Base-by-base conservation (phyloP, 148 eudicot species). In the Hydrangea macrophylla region DNA sequence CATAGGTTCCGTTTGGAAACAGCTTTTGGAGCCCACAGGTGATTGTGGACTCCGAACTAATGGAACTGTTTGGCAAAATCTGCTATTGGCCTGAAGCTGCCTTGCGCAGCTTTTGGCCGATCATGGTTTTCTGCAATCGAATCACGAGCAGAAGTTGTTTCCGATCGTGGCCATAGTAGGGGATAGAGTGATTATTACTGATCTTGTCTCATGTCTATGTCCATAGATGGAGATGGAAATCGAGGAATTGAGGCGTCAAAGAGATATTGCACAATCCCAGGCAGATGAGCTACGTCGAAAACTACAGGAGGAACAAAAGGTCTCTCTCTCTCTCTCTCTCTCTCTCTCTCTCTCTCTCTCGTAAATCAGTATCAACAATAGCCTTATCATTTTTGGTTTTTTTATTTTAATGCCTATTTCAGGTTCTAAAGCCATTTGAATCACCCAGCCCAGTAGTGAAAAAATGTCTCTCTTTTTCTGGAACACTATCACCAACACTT, bases 141-240 rank as follows among this genome's bases (percentile, higher is more conserved):
- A n/a, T n/a, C n/a, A n/a, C n/a, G n/a, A n/a, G n/a, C n/a, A n/a
- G n/a, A n/a, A n/a, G n/a, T n/a, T n/a, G n/a, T n/a, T n/a, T n/a
- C n/a, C n/a, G n/a, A n/a, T n/a, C n/a, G n/a, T n/a, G n/a, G n/a
- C n/a, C n/a, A n/a, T n/a, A n/a, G n/a, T 20, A 44, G 3, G 31
- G 57, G 27, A 57, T 58, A 22, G 53, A 48, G n/a, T 25, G 13
- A 10, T 27, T 39, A 5, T 9, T 6, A 48, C 33, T 45, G 10
- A 37, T 7, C 13, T n/a, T 40, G 25, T 53, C 30, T 24, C 57
- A 17, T 55, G 2, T 48, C 31, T n/a, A 17, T 70, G 55, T 60
- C 45, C 37, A 20, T 73, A 93, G 98, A 92, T 92, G 98, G 88
- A 86, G 76, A 83, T 57, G 77, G 96, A 90, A 78, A 88, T 93